Base-by-base conservation (phyloP, 768 basidiomycete genomes). In the Suillus sp. region DNA sequence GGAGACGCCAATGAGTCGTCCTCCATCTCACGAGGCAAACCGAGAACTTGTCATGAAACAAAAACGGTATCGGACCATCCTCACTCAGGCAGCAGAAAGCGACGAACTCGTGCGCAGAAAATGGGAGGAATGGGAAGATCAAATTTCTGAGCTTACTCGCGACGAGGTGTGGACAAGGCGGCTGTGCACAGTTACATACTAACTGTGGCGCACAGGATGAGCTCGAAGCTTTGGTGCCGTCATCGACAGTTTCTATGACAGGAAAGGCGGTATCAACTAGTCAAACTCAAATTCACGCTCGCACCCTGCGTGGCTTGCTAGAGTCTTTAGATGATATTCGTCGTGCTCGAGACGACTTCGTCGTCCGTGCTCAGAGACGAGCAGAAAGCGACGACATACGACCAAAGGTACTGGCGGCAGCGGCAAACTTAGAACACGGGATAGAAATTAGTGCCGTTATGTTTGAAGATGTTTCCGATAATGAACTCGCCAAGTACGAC, bases 41-140 rank as follows among this genome's bases (percentile, higher is more conserved):
- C 72, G 76, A 22, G 86, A 91, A 34, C 80, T 96, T 7, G 82
- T 88, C 20, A 81, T 82, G 61, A 91, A 91, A 68, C 89, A 88
- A 20, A 79, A 83, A 64, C 83, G 87, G 59, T 96, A 95, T 69
- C 83, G 88, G 14, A 78, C 70, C n/a, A 87, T 94, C 20, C 79
- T 99, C 4, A 78, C 78, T 0, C 84, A 90, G 64, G 96, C 95
- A 0, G 77, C 79, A 0, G 83, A 82, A 37, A 94, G 92, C 70
- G 95, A 99, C 70, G 85, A 82, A 35, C 79, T 85, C 2, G 91
- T 98, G 1, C 78, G 88, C 22, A 79, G 83, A 65, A 95, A 97
- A 74, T 97, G 93, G 92, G 88, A 88, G 43, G 86, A 95, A 69
- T 96, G 94, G 94, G 89, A 91, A 69, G 80, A 81, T 16, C 82